Evolutionary conservation across 257 asterid species (phyloP), one percentile per base, ranked within the genome.

Genomic region (Capsicum baccatum): DNA sequence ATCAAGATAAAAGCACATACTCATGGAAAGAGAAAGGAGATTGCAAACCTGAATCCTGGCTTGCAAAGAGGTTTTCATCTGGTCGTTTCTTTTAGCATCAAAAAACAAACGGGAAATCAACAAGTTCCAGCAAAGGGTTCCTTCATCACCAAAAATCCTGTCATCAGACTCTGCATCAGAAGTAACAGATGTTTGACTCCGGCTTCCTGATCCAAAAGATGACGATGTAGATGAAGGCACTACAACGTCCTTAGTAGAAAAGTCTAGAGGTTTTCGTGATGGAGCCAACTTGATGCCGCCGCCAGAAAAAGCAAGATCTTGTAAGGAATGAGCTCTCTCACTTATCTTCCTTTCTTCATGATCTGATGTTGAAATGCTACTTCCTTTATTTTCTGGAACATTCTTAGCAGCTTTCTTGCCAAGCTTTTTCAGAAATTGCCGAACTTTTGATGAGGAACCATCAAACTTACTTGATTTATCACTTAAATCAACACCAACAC

Each of bases 381-480:
- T 84, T 56, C 89, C 83, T 83, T 91, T 96, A 86, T 87, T 83
- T 60, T 95, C 99, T 78, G 82, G 66, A 35, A 90, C 93, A 89
- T 89, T 89, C 88, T 90, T 94, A 54, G 97, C 88, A 82, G 94
- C 92, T 90, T 92, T 96, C 89, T 91, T 96, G 50, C 91, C 87
- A 87, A 96, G 91, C 88, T 88, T 96, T 88, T 91, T 94, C 82
- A 96, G 88, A 84, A 96, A 93, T 74, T 94, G 98, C 64, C 98
- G 97, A 89, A 96, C 95, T 91, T 88, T 94, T 39, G 98, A 94
- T 44, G 98, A 94, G 84, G 97, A 84, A 88, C 90, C 88, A 90
- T 94, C 99, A 82, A 88, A 50, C 93, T 92, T 93, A 83, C 84
- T 86, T 68, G 94, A 86, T 89, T 86, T 93, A 80, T 91, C 97